phyloP scores from a whole-genome alignment of 257 asterid genomes.

The Lycium barbarum region DNA sequence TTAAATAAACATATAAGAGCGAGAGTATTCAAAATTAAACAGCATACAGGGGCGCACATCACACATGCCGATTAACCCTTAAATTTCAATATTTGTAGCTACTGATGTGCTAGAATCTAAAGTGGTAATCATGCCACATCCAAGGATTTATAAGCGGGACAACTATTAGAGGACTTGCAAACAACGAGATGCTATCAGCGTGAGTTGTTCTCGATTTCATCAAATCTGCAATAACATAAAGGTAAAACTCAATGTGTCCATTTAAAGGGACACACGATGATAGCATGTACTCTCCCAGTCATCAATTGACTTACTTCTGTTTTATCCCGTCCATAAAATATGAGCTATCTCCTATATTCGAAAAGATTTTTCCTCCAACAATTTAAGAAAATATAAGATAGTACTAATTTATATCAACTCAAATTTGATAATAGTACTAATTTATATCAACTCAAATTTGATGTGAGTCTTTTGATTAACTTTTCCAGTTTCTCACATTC shows the following conservation, averaged over 20 bases:
- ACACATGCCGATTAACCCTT: neutral
- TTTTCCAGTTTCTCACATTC: neutral
- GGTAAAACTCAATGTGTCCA: neutral
- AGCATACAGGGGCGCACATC: neutral
- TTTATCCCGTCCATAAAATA: neutral
- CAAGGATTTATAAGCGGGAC: neutral
- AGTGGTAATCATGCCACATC: constrained; percentile 11
- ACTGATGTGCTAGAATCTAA: neutral
- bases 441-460: constrained; percentile 4
- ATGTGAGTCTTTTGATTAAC: constrained; percentile 2
- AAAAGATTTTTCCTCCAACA: neutral
- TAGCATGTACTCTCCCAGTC: neutral
- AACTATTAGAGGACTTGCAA: neutral
- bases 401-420: constrained; percentile 14
- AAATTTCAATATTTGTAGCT: constrained; percentile 13
- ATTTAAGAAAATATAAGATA: neutral
- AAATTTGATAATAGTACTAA: neutral
- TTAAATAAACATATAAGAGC: neutral
- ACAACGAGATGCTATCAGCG: neutral
- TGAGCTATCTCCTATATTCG: neutral
- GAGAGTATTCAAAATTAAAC: neutral
- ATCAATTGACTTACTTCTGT: neutral
- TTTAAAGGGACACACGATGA: neutral
- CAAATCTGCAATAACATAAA: neutral
- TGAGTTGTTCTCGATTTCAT: neutral